phyloP scores from a whole-genome alignment of 73 alveolate genomes.

The Paramecium octaurelia region DNA sequence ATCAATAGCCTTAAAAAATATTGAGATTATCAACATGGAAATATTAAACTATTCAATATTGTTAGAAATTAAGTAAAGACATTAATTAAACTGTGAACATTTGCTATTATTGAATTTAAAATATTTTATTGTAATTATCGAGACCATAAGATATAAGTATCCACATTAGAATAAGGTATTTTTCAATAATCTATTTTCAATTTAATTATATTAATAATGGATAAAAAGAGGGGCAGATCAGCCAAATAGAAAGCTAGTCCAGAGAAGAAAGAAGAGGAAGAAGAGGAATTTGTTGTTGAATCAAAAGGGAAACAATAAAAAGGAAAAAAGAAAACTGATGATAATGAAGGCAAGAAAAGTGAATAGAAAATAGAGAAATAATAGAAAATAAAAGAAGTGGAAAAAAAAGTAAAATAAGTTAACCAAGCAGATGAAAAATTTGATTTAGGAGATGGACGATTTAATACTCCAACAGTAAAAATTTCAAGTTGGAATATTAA shows the following conservation, averaged over 20 bases:
- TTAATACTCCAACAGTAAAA: neutral
- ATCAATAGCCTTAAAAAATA: no score
- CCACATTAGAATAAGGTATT: neutral
- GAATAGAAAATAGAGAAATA: neutral
- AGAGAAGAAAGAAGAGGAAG: neutral
- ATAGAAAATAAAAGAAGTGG: neutral
- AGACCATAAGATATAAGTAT: neutral
- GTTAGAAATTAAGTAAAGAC: no score
- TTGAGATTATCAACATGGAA: no score
- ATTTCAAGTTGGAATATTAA: constrained; percentile 85
- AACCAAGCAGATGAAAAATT: neutral
- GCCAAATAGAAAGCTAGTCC: neutral
- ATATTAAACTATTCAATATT: no score
- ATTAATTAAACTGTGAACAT: no score
- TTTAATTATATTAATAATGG: neutral
- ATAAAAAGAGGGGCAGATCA: neutral
- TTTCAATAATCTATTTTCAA: neutral
- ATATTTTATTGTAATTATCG: neutral
- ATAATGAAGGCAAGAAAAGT: neutral
- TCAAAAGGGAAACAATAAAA: neutral
- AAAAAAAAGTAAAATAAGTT: neutral
- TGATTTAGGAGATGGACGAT: constrained; percentile 54
- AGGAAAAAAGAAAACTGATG: neutral
- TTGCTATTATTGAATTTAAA: no score
- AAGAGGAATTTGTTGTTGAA: neutral